A percentile compares a stretch with the other conserved stretches of the same genome.
phyloP scores from a whole-genome alignment of 345 rosid species.

The Theobroma cacao region DNA sequence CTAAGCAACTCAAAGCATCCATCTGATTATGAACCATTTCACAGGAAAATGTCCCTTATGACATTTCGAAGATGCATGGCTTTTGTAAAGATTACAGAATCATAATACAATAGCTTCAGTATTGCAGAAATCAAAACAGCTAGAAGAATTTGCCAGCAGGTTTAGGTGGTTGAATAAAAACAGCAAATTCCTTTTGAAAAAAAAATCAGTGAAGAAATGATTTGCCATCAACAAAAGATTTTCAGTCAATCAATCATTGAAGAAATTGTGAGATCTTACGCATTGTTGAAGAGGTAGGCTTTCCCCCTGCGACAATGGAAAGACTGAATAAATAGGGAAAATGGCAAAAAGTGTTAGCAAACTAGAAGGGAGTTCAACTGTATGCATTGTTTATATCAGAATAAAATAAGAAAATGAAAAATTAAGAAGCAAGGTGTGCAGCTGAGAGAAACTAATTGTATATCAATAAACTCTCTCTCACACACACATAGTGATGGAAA shows the following conservation, averaged over 20 bases:
- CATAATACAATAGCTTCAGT: neutral
- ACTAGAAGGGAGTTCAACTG: neutral
- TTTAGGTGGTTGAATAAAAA: neutral
- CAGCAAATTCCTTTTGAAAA: neutral
- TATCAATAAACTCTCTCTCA: neutral
- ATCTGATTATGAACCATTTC: neutral
- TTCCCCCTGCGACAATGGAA: slow-evolving; percentile 75
- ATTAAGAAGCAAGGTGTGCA: neutral
- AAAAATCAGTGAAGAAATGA: neutral
- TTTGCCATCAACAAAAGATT: neutral
- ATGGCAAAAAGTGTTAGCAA: slow-evolving; percentile 7
- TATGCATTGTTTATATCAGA: neutral
- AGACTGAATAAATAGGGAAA: slow-evolving; percentile 37
- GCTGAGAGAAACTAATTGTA: neutral
- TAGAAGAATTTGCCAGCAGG: neutral
- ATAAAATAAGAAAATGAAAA: neutral
- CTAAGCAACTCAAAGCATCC: neutral
- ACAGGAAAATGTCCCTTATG: neutral
- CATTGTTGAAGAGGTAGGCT: slow-evolving; percentile 79
- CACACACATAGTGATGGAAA: neutral
- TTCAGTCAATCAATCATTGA: neutral
- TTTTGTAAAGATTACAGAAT: neutral
- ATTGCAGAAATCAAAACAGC: neutral
- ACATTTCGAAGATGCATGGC: neutral
- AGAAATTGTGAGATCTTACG: slow-evolving; percentile 42